Percentiles rank a stretch among this genome's conserved stretches.
These are phyloP conservation scores for Lachancea lanzarotensis DNA, from an alignment of 805 yeast species.

Conservation along the genomic window DNA sequence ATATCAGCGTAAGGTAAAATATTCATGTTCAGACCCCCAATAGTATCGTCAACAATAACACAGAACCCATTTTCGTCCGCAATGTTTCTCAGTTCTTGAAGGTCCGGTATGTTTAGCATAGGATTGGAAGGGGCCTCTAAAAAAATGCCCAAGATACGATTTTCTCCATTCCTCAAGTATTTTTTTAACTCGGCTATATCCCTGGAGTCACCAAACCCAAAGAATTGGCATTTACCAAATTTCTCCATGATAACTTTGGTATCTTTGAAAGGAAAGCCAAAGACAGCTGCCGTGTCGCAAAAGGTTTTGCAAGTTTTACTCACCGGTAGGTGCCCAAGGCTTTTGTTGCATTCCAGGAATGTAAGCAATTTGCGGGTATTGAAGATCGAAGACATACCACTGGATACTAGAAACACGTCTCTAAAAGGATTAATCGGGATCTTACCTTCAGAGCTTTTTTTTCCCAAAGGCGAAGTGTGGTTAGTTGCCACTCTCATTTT, in stretches of 20 bases:
- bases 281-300: constrained; percentile 51
- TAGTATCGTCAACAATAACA: constrained; percentile 83
- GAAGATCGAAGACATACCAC: constrained; percentile 87
- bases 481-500: constrained; percentile 13
- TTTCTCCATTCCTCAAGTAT: constrained; percentile 47
- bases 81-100: constrained; percentile 50
- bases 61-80: constrained; percentile 61
- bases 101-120: constrained; percentile 70
- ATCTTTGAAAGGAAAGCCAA: constrained; percentile 91
- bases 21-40: constrained; percentile 65
- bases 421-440: constrained; percentile 23
- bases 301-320: neutral
- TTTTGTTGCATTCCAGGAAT: neutral
- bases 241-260: constrained; percentile 75
- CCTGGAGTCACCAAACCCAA: constrained; percentile 73
- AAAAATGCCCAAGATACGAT: constrained; percentile 53
- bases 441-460: constrained; percentile 5
- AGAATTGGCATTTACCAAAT: constrained; percentile 75
- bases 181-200: constrained; percentile 57
- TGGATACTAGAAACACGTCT: constrained; percentile 71
- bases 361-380: constrained; percentile 49
- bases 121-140: constrained; percentile 94
- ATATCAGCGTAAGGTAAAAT: constrained; percentile 80
- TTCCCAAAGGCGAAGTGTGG: constrained; percentile 12
- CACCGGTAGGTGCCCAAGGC: no score